Evolutionary conservation across 2,329 filamentous ascomycete genomes (phyloP), one percentile per base, ranked within the genome.

Genomic region (Exophiala oligosperma): DNA sequence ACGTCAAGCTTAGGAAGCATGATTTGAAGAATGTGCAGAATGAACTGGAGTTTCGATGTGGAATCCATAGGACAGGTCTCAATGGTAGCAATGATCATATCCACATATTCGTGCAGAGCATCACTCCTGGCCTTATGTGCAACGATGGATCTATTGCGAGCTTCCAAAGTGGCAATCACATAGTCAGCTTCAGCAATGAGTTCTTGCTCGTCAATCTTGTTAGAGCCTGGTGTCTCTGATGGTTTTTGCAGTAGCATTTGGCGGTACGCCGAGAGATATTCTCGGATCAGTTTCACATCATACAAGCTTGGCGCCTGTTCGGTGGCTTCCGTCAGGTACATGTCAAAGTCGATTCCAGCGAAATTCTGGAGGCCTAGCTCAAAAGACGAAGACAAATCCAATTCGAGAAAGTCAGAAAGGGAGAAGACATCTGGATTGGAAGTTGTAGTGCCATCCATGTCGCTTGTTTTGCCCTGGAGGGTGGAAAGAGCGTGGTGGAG

Each of bases 1-100:
- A 82, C 82, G 70, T 97, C 93, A 11, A 99, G 82, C 63, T 91
- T 95, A 0, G 94, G 92, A 5, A 97, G 80, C 49, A 95, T 89
- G 12, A 93, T 84, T 70, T 97, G 92, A 4, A 99, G 79, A 0
- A 90, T 87, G 70, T 96, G 91, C 9, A 97, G 76, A 55, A 96
- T 86, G 70, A 97, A 92, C 0, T 88, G 85, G 4, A 87, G 87
- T 68, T 88, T 88, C 29, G 83, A 84, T 1, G 84, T 84, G 53
- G 85, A 83, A 59, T 90, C 88, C 70, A 96, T 88, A 53, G 94
- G 89, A 64, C 91, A 91, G 56, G 84, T 87, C 66, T 92, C 88
- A 21, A 96, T 81, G 76, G 96, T 89, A 23, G 97, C 85, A 52
- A 92, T 85, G 48, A 96, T 76, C 29, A 97, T 81, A 67, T 92